phyloP scores from a whole-genome alignment of 2,329 filamentous ascomycete genomes.

The Parastagonospora avenae region DNA sequence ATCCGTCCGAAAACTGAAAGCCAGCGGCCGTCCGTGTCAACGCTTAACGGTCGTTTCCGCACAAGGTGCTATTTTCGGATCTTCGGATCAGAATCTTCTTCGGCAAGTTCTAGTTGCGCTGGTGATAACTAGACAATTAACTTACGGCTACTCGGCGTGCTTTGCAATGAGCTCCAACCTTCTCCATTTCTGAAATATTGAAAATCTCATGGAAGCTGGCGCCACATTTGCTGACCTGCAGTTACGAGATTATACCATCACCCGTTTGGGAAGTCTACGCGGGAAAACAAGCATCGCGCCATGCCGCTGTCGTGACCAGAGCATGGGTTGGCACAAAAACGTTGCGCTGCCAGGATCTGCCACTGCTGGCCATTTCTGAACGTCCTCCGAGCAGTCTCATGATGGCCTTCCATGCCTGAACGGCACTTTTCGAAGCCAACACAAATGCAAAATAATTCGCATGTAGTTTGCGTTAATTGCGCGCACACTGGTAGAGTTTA shows the following conservation, averaged over 20 bases:
- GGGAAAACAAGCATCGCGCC: conserved; percentile 20
- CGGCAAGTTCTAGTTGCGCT: conserved; percentile 12
- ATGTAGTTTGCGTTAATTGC: no score
- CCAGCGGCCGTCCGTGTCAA: no score
- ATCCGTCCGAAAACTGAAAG: no score
- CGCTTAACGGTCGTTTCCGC: no score
- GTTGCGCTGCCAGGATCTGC: conserved; percentile 12
- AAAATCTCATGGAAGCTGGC: conserved; percentile 7
- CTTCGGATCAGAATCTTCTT: conserved; percentile 1
- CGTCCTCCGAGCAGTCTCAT: conserved; percentile 7
- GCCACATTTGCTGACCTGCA: conserved; percentile 32
- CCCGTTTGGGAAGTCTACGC: conserved; percentile 19
- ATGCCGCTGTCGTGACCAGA: conserved; percentile 4
- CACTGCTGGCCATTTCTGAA: background rate
- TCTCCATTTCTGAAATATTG: conserved; percentile 14
- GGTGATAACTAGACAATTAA: conserved; percentile 11
- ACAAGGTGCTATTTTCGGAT: background rate
- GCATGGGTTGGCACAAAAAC: conserved; percentile 14
- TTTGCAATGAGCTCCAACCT: conserved; percentile 4
- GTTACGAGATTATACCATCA: conserved; percentile 18
- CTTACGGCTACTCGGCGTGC: conserved; percentile 6
- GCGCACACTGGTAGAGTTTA: no score
- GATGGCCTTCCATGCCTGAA: background rate
- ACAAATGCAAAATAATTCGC: no score
- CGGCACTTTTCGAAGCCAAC: no score